phyloP scores from a whole-genome alignment of 768 basidiomycete genomes.

The Punctularia strigosozonata region DNA sequence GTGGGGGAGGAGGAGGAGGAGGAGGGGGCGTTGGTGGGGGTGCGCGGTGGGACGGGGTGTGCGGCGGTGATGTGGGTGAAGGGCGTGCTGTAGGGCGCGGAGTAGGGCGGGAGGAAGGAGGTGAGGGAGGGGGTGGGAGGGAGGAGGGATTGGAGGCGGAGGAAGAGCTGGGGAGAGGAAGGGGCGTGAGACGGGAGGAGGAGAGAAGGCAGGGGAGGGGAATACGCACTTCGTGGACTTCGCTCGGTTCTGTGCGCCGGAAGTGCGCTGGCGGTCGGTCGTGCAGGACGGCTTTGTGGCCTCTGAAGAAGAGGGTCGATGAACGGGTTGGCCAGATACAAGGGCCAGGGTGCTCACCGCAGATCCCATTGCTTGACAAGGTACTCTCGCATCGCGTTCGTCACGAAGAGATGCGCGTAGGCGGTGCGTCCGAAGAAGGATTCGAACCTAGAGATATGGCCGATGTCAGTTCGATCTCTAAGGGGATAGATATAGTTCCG shows the following conservation, averaged over 20 bases:
- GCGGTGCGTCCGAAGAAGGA: slow-evolving; percentile 65
- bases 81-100: slow-evolving; percentile 47
- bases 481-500: slow-evolving; percentile 4
- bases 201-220: slow-evolving; percentile 14
- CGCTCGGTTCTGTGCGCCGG: slow-evolving; percentile 52
- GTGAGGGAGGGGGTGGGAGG: slow-evolving; percentile 39
- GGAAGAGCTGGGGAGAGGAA: slow-evolving; percentile 29
- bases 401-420: slow-evolving; percentile 90
- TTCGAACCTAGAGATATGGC: slow-evolving; percentile 59
- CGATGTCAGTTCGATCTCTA: slow-evolving; percentile 1
- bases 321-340: background rate
- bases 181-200: slow-evolving; percentile 18
- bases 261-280: slow-evolving; percentile 89
- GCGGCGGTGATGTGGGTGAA: slow-evolving; percentile 37
- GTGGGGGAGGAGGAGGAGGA: slow-evolving; percentile 8
- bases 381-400: slow-evolving; percentile 69
- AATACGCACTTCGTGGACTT: slow-evolving; percentile 59
- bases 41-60: slow-evolving; percentile 5
- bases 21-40: too few species aligned
- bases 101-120: slow-evolving; percentile 40
- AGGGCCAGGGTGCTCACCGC: slow-evolving; percentile 35
- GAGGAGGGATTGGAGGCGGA: slow-evolving; percentile 37
- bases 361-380: slow-evolving; percentile 67
- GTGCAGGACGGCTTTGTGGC: slow-evolving; percentile 66
- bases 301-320: slow-evolving; percentile 33